These are phyloP conservation scores for Chrysosporium keratinophilum DNA, from an alignment of 2,329 filamentous ascomycete species.

Conservation along the genomic window DNA sequence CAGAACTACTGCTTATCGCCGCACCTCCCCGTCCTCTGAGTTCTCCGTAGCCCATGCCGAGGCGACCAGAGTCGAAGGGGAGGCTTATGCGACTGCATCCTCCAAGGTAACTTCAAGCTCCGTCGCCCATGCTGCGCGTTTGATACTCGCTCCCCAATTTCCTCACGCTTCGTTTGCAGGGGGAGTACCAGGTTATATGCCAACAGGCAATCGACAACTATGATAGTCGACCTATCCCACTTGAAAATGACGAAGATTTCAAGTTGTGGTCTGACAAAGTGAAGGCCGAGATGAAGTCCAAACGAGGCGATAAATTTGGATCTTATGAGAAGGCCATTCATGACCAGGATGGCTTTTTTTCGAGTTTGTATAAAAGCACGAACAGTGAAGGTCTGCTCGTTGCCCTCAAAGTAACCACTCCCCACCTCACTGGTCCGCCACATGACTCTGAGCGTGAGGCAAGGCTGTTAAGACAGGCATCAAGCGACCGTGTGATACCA, in stretches of 20 bases:
- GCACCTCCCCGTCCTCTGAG: conserved; percentile 35
- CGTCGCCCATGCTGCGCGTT: not conserved
- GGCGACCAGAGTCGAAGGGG: conserved; percentile 54
- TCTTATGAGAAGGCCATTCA: conserved; percentile 48
- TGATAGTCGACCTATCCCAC: conserved; percentile 18
- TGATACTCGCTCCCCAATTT: not conserved
- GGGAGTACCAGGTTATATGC: conserved; percentile 43
- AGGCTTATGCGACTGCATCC: conserved; percentile 30
- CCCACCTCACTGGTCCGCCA: conserved; percentile 61
- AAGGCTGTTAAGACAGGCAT: conserved; percentile 55
- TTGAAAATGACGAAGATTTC: conserved; percentile 19
- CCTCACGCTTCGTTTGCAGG: conserved; percentile 34
- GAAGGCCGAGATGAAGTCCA: conserved; percentile 20
- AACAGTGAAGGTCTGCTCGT: conserved; percentile 38
- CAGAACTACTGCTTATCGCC: conserved; percentile 37
- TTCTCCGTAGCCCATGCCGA: conserved; percentile 43
- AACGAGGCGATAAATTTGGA: conserved; percentile 40
- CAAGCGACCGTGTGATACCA: conserved; percentile 51
- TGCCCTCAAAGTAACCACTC: conserved; percentile 78
- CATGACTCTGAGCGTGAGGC: conserved; percentile 75
- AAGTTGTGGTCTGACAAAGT: conserved; percentile 18
- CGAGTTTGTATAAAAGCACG: conserved; percentile 65
- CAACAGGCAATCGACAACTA: conserved; percentile 30
- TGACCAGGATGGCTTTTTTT: conserved; percentile 61
- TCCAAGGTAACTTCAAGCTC: conserved; percentile 26